These are phyloP conservation scores for Dovyalis caffra DNA, from an alignment of 345 rosid species.

Conservation along the genomic window DNA sequence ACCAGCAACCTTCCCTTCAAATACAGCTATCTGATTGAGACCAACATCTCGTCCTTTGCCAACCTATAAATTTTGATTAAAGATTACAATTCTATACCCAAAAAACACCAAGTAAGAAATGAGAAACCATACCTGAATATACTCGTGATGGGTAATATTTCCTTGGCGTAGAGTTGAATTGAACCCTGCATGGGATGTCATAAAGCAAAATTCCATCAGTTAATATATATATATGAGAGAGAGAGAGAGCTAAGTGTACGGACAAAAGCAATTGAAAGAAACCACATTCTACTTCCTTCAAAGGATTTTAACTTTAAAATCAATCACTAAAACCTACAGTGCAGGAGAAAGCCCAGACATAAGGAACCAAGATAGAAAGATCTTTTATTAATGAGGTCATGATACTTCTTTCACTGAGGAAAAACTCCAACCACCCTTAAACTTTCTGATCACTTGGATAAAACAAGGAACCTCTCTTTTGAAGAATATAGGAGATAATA, in stretches of 20 bases:
- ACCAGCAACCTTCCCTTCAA: conserved; percentile 99
- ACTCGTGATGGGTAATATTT: conserved; percentile 96
- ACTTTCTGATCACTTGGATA: background rate
- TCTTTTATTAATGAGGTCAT: background rate
- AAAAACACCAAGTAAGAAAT: background rate
- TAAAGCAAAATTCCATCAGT: background rate
- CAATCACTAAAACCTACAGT: background rate
- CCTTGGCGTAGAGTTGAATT: conserved; percentile 97
- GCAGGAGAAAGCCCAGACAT: background rate
- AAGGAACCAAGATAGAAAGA: background rate
- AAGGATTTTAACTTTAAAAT: background rate
- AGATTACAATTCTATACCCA: background rate
- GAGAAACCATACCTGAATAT: conserved; percentile 66
- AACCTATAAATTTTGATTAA: conserved; percentile 51
- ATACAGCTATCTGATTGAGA: conserved; percentile 93
- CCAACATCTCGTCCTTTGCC: conserved; percentile 99
- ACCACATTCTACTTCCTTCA: background rate
- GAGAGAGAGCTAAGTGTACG: too few relatives aligned
- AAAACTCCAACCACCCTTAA: background rate
- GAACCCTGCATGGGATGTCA: conserved; percentile 51
- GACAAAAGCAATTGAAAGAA: too few relatives aligned
- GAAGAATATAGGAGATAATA: too few relatives aligned
- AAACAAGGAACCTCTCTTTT: background rate
- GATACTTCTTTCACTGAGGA: background rate
- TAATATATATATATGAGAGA: too few relatives aligned